Conservation (phyloP, 2,329 filamentous ascomycete species). For the Fusarium sp. region DNA sequence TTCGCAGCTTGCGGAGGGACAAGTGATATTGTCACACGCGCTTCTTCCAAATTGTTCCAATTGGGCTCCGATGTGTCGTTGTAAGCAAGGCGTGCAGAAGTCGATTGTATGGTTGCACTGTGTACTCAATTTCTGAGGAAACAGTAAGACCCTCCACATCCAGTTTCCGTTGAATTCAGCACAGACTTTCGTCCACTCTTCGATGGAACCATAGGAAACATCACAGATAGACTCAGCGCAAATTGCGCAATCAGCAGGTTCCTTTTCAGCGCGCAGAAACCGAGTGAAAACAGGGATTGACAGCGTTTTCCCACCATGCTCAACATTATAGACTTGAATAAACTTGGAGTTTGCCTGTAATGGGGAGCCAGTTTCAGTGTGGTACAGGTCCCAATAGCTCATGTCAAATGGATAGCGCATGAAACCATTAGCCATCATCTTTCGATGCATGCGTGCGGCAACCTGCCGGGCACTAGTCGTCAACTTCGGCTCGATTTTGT, state of each 20-base stretch:
- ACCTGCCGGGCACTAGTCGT: not conserved
- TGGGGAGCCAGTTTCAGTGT: not conserved
- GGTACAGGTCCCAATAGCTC: not conserved
- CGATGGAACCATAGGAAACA: constrained; percentile 1
- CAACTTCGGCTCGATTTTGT: not conserved
- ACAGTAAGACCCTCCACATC: constrained; percentile 23
- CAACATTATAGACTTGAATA: not conserved
- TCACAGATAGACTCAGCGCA: constrained; percentile 15
- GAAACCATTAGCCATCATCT: not conserved
- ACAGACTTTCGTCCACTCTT: constrained; percentile 10
- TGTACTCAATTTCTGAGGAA: constrained; percentile 8
- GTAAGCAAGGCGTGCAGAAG: constrained; percentile 11
- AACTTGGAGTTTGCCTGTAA: not conserved
- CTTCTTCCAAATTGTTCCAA: constrained; percentile 17
- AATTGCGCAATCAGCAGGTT: not conserved
- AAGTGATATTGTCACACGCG: constrained; percentile 9
- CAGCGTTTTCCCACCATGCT: not conserved
- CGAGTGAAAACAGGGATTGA: not conserved
- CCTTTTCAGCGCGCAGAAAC: not conserved
- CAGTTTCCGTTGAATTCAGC: constrained; percentile 12
- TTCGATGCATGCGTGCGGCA: not conserved
- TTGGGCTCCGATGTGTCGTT: not conserved
- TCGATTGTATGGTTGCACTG: constrained; percentile 13
- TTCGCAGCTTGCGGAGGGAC: not conserved
- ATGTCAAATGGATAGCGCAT: not conserved